Conservation (phyloP, 2,329 filamentous ascomycete genomes). For the Xylaria hypoxylon region DNA sequence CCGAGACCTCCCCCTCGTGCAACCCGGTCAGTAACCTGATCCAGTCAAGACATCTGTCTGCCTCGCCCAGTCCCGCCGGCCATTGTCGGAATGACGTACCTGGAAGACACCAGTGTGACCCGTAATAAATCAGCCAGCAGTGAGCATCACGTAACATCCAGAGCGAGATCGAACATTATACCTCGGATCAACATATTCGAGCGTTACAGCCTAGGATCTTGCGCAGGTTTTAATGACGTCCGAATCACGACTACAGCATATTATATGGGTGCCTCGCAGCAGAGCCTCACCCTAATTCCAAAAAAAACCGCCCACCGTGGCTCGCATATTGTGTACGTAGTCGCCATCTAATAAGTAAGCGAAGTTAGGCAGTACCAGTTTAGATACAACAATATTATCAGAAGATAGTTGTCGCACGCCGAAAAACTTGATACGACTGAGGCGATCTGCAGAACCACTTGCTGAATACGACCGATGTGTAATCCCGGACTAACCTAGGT, state of each 20-base stretch:
- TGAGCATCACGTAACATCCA: too few relatives aligned
- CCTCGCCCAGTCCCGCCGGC: neutral
- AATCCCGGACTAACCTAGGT: neutral
- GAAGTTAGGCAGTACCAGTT: neutral
- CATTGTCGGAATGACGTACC: neutral
- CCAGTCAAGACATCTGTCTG: neutral
- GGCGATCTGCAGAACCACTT: conserved; percentile 21
- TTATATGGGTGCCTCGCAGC: neutral
- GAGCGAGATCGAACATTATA: neutral
- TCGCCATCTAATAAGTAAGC: neutral
- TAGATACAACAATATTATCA: neutral
- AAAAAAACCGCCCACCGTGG: neutral
- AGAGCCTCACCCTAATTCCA: conserved; percentile 6
- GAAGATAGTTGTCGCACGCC: conserved; percentile 4
- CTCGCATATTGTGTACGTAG: neutral
- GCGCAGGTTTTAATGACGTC: neutral
- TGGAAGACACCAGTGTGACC: neutral
- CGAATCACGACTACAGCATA: neutral
- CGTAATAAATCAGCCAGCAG: too few relatives aligned
- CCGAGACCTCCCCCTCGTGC: neutral
- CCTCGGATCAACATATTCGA: conserved; percentile 4
- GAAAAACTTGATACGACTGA: neutral
- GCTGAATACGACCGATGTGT: neutral
- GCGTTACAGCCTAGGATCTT: neutral
- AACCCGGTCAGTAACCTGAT: neutral